A percentile compares a stretch with the other conserved stretches of the same genome.
Conservation (phyloP, 148 eudicot genomes). For the Dysphania ambrosioides region DNA sequence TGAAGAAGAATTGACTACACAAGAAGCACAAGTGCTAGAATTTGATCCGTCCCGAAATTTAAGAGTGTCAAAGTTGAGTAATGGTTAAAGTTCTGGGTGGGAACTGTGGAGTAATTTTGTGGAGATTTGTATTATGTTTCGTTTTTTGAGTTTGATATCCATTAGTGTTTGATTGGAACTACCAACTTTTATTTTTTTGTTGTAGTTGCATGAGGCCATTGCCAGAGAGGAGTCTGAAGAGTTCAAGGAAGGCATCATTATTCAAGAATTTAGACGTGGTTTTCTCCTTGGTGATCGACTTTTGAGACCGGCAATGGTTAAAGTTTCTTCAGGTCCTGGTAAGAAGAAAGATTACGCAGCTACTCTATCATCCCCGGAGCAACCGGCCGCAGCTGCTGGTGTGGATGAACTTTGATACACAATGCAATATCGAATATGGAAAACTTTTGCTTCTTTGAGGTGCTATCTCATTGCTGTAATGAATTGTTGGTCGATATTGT, state of each 20-base stretch:
- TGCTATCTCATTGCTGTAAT: neutral
- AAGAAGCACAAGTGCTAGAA: too few species aligned
- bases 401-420: constrained; percentile 33
- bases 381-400: constrained; percentile 35
- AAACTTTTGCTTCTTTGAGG: constrained; percentile 15
- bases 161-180: neutral
- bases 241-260: constrained; percentile 72
- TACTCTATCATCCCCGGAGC: constrained; percentile 29
- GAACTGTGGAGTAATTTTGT: neutral
- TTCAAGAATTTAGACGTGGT: constrained; percentile 77
- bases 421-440: neutral
- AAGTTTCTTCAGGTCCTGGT: constrained; percentile 81
- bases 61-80: too few species aligned
- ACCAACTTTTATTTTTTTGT: constrained; percentile 14
- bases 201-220: constrained; percentile 82
- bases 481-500: constrained; percentile 5
- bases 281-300: constrained; percentile 72
- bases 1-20: too few species aligned
- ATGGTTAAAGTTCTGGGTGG: too few species aligned
- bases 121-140: neutral
- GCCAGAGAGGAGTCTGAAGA: constrained; percentile 82
- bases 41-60: too few species aligned
- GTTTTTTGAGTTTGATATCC: neutral
- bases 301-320: constrained; percentile 85
- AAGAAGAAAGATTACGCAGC: constrained; percentile 30